These are phyloP conservation scores for Chaetomium sp. DNA, from an alignment of 2,329 filamentous ascomycete species.

Conservation along the genomic window DNA sequence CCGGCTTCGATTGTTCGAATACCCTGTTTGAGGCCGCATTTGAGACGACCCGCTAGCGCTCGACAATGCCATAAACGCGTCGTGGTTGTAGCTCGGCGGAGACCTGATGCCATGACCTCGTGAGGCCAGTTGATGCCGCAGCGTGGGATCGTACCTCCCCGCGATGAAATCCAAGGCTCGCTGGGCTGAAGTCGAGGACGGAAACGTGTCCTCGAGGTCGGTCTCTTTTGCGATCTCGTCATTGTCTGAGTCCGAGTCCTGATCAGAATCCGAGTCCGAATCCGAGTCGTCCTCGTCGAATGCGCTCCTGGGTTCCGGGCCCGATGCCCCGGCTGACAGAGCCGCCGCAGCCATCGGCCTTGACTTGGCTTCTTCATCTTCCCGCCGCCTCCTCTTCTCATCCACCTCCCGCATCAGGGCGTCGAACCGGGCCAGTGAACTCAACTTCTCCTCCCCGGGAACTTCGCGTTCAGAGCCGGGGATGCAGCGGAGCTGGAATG, in stretches of 20 bases:
- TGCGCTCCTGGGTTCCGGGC: conserved; percentile 48
- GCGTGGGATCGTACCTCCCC: conserved; percentile 44
- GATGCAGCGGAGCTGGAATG: conserved; percentile 64
- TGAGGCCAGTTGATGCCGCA: conserved; percentile 35
- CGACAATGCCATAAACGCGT: conserved; percentile 38
- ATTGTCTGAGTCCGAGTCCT: conserved; percentile 45
- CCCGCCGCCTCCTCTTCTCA: conserved; percentile 49
- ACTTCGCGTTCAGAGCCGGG: conserved; percentile 59
- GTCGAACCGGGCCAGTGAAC: conserved; percentile 66
- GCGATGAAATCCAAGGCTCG: conserved; percentile 55
- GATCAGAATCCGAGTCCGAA: conserved; percentile 42
- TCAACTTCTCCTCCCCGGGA: conserved; percentile 64
- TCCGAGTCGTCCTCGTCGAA: conserved; percentile 56
- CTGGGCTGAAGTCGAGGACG: conserved; percentile 40
- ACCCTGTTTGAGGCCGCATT: conserved; percentile 56
- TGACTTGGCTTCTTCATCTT: conserved; percentile 38
- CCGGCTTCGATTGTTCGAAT: conserved; percentile 48
- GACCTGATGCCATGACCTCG: conserved; percentile 40
- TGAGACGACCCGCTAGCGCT: conserved; percentile 41
- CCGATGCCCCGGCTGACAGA: conserved; percentile 34
- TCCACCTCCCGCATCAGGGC: conserved; percentile 66
- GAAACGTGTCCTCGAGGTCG: conserved; percentile 34
- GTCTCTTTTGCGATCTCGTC: conserved; percentile 41
- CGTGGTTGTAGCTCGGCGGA: conserved; percentile 42
- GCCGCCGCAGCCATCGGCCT: conserved; percentile 31